phyloP scores from a whole-genome alignment of 345 rosid genomes.

The Eucalyptus urophylla region DNA sequence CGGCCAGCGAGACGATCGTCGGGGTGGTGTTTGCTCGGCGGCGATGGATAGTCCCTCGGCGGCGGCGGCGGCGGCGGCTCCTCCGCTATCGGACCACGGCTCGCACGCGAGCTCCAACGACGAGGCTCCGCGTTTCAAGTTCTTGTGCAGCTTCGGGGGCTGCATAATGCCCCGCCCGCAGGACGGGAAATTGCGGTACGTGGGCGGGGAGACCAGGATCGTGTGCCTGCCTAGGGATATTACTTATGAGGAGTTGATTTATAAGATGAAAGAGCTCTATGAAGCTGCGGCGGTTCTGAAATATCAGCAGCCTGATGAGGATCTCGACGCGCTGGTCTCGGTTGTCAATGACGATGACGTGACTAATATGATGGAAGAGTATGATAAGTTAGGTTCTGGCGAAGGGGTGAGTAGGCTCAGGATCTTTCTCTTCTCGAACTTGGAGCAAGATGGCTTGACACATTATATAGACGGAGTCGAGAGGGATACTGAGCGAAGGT shows the following conservation, averaged over 20 bases:
- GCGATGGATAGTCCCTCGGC: slow-evolving; percentile 1
- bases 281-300: slow-evolving; percentile 70
- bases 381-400: slow-evolving; percentile 80
- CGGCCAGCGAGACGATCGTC: background rate
- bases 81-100: background rate
- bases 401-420: slow-evolving; percentile 94
- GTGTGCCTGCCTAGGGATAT: slow-evolving; percentile 64
- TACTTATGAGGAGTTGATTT: slow-evolving; percentile 68
- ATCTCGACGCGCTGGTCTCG: slow-evolving; percentile 96
- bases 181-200: slow-evolving; percentile 83
- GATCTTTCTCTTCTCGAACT: slow-evolving; percentile 73
- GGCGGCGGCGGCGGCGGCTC: background rate
- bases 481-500: slow-evolving; percentile 80
- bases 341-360: slow-evolving; percentile 95
- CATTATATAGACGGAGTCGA: slow-evolving; percentile 75
- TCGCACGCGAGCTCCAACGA: slow-evolving; percentile 37
- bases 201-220: slow-evolving; percentile 95
- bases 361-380: slow-evolving; percentile 95
- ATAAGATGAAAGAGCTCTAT: slow-evolving; percentile 76
- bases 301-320: slow-evolving; percentile 98
- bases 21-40: background rate
- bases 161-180: slow-evolving; percentile 96
- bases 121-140: slow-evolving; percentile 63
- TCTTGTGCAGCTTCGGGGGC: slow-evolving; percentile 86
- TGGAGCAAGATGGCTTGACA: slow-evolving; percentile 49